Evolutionary conservation across 768 basidiomycete species (phyloP).

Genomic region (Aureoboletus auriporus): DNA sequence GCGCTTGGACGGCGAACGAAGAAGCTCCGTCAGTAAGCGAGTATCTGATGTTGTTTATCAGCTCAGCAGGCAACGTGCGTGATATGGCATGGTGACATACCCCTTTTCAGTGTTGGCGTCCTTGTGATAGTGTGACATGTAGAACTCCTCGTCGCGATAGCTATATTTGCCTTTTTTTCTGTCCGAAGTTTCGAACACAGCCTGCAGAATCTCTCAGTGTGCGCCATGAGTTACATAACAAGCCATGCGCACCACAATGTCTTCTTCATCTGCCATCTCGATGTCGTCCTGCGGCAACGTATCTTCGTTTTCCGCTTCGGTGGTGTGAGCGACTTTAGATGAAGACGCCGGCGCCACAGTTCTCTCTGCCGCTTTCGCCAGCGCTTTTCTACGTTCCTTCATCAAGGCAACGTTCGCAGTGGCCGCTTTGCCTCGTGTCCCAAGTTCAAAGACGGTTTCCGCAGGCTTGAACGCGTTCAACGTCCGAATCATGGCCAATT

Average conservation of each 20-base stretch:
- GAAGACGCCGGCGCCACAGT: slow-evolving; percentile 31
- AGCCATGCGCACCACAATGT: slow-evolving; percentile 54
- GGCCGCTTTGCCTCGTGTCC: slow-evolving; percentile 58
- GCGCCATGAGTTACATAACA: background rate
- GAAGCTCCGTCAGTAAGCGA: slow-evolving; percentile 86
- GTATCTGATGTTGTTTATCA: slow-evolving; percentile 49
- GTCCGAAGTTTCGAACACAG: slow-evolving; percentile 57
- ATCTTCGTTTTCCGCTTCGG: slow-evolving; percentile 33
- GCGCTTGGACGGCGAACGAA: slow-evolving; percentile 81
- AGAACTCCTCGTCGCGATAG: slow-evolving; percentile 82
- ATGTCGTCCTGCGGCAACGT: slow-evolving; percentile 23
- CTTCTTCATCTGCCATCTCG: slow-evolving; percentile 75
- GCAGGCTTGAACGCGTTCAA: slow-evolving; percentile 79
- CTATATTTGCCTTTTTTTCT: slow-evolving; percentile 41
- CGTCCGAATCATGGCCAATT: slow-evolving; percentile 63
- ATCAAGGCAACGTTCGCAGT: slow-evolving; percentile 70
- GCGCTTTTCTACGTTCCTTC: slow-evolving; percentile 80
- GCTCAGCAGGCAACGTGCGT: background rate
- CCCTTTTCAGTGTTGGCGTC: slow-evolving; percentile 87
- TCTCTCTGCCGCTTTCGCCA: slow-evolving; percentile 60
- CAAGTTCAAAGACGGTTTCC: slow-evolving; percentile 92
- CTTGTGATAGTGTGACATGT: slow-evolving; percentile 89
- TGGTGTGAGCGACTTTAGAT: slow-evolving; percentile 29
- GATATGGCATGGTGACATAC: slow-evolving; percentile 40
- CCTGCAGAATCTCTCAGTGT: slow-evolving; percentile 36